Conservation (phyloP, 2,329 filamentous ascomycete genomes). For the Cladosporium colombiae region DNA sequence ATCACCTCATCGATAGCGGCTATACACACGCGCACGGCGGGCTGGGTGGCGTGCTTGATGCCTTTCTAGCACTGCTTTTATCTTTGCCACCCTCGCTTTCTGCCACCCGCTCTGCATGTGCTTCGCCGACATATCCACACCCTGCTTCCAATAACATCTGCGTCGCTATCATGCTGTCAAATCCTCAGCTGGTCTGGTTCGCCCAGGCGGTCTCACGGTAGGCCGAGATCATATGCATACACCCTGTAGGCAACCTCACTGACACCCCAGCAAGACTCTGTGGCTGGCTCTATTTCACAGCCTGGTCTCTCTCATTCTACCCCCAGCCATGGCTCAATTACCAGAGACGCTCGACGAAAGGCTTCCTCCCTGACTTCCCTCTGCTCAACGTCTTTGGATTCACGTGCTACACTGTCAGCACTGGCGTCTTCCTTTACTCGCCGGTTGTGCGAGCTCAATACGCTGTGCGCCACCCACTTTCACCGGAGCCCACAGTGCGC, state of each 20-base stretch:
- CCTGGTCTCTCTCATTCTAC: slow-evolving; percentile 85
- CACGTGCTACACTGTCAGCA: slow-evolving; percentile 70
- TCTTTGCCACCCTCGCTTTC: neutral
- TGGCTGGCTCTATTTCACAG: slow-evolving; percentile 34
- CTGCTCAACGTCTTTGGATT: slow-evolving; percentile 74
- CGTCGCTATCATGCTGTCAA: neutral
- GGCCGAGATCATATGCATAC: neutral
- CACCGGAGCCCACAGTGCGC: slow-evolving; percentile 77
- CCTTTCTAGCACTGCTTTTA: neutral
- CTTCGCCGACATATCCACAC: too few species aligned
- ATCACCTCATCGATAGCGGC: neutral
- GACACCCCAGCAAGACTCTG: slow-evolving; percentile 26
- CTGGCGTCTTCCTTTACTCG: slow-evolving; percentile 74
- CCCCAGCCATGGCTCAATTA: slow-evolving; percentile 84
- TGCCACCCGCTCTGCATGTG: too few species aligned
- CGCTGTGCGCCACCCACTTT: slow-evolving; percentile 71
- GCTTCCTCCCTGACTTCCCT: slow-evolving; percentile 86
- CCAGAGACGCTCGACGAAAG: slow-evolving; percentile 72
- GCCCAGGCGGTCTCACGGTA: slow-evolving; percentile 14
- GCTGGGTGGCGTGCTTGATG: too few species aligned
- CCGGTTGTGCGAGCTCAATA: slow-evolving; percentile 78
- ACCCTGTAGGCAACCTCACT: neutral
- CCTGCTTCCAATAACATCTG: neutral
- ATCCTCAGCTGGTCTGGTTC: slow-evolving; percentile 13
- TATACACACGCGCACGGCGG: neutral